Evolutionary conservation across 495 filamentous ascomycete species (phyloP).

Genomic region (Xylaria sp.): DNA sequence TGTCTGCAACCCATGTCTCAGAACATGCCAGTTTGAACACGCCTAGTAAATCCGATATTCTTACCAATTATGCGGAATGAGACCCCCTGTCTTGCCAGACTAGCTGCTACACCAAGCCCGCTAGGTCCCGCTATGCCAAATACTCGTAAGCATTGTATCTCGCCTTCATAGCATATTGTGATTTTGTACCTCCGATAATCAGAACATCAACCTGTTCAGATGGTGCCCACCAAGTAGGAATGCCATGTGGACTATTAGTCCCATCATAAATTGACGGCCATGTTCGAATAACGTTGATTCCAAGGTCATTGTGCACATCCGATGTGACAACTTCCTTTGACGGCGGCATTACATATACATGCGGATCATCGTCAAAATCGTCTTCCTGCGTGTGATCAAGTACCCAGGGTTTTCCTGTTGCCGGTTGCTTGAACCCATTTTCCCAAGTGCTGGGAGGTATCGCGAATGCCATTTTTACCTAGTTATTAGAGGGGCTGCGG

Average conservation of each 20-base stretch:
- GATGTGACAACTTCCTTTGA: conserved; percentile 33
- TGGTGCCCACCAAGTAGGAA: conserved; percentile 41
- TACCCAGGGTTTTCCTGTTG: conserved; percentile 27
- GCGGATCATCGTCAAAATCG: conserved; percentile 12
- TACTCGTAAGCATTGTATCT: neutral
- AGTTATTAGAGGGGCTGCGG: neutral
- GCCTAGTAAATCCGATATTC: neutral
- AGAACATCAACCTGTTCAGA: conserved; percentile 43
- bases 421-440: conserved; percentile 34
- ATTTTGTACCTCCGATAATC: conserved; percentile 41
- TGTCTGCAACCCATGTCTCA: conserved; percentile 30
- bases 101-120: conserved; percentile 39
- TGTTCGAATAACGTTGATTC: conserved; percentile 35
- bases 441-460: conserved; percentile 30
- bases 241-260: conserved; percentile 38
- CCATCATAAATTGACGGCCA: conserved; percentile 43
- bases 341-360: conserved; percentile 34
- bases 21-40: neutral
- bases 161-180: neutral
- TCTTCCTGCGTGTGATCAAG: conserved; percentile 24
- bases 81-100: conserved; percentile 42
- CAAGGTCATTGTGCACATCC: conserved; percentile 32
- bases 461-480: conserved; percentile 31
- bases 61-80: conserved; percentile 44
- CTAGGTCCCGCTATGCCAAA: conserved; percentile 37